Conservation (phyloP, 2,329 filamentous ascomycete genomes). For the Rhinocladiella mackenziei region DNA sequence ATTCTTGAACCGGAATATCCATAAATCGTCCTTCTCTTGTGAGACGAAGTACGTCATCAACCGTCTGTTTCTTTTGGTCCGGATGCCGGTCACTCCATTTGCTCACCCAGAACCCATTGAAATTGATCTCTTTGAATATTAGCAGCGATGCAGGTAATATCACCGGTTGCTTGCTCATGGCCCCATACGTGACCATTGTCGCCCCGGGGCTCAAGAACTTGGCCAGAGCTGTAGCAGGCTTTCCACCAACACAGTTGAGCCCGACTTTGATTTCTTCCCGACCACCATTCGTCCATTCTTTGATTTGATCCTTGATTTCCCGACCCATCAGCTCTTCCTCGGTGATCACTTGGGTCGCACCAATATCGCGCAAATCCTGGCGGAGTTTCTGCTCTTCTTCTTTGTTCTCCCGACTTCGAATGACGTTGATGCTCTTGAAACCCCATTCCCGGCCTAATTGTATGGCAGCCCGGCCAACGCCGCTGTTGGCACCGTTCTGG, state of each 20-base stretch:
- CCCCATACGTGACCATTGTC: slow-evolving; percentile 88
- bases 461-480: slow-evolving; percentile 85
- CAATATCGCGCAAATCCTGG: slow-evolving; percentile 57
- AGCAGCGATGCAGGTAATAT: slow-evolving; percentile 74
- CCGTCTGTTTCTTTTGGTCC: slow-evolving; percentile 69
- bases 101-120: slow-evolving; percentile 93
- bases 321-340: slow-evolving; percentile 52
- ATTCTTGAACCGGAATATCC: slow-evolving; percentile 76
- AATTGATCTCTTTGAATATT: slow-evolving; percentile 88
- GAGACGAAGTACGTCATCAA: slow-evolving; percentile 77
- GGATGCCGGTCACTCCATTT: slow-evolving; percentile 77
- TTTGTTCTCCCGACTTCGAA: slow-evolving; percentile 67
- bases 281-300: slow-evolving; percentile 68
- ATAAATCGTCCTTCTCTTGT: slow-evolving; percentile 72
- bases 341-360: slow-evolving; percentile 60
- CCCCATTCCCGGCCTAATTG: slow-evolving; percentile 85
- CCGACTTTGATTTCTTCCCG: slow-evolving; percentile 70
- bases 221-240: slow-evolving; percentile 72
- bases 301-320: slow-evolving; percentile 48
- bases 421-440: slow-evolving; percentile 81
- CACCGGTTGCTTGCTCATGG: slow-evolving; percentile 86
- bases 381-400: slow-evolving; percentile 56
- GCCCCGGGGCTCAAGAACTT: slow-evolving; percentile 66
- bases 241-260: slow-evolving; percentile 91
- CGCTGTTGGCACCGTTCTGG: slow-evolving; percentile 94